Conservation (phyloP, 129 eudicot species). For the Flaveria ramosissima region DNA sequence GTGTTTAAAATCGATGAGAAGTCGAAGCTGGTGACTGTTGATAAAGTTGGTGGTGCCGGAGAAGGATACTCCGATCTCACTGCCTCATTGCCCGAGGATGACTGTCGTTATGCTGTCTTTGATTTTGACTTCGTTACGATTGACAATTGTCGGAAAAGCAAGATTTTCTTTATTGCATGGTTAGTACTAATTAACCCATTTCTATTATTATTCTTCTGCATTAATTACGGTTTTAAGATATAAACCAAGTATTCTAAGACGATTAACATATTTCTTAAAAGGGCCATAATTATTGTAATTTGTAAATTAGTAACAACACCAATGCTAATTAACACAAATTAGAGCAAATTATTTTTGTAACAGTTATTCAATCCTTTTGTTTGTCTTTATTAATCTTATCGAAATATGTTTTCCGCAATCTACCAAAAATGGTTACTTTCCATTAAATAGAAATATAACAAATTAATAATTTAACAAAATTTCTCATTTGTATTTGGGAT, state of each 20-base stretch:
- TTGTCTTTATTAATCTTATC: not conserved
- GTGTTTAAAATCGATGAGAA: conserved; percentile 81
- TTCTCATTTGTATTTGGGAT: no score
- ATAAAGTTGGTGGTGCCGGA: conserved; percentile 73
- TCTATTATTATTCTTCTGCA: not conserved
- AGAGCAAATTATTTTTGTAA: not conserved
- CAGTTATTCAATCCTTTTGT: not conserved
- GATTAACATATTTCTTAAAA: not conserved
- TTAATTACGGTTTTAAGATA: not conserved
- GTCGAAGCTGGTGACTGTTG: conserved; percentile 62
- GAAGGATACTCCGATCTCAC: conserved; percentile 72
- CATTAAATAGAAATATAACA: no score
- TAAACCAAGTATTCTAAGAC: not conserved
- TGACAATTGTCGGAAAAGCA: conserved; percentile 87
- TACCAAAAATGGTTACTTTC: no score
- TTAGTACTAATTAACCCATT: conserved; percentile 27
- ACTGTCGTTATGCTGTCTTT: conserved; percentile 84
- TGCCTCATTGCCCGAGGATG: conserved; percentile 70
- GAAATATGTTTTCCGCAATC: not conserved
- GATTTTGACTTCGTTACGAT: conserved; percentile 83
- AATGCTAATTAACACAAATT: not conserved
- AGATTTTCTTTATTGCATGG: conserved; percentile 96
- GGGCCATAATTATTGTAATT: not conserved
- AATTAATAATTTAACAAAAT: no score
- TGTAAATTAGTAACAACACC: not conserved